Evolutionary conservation across 1,139 yeast genomes (phyloP).

Genomic region (Pichia inconspicua): DNA sequence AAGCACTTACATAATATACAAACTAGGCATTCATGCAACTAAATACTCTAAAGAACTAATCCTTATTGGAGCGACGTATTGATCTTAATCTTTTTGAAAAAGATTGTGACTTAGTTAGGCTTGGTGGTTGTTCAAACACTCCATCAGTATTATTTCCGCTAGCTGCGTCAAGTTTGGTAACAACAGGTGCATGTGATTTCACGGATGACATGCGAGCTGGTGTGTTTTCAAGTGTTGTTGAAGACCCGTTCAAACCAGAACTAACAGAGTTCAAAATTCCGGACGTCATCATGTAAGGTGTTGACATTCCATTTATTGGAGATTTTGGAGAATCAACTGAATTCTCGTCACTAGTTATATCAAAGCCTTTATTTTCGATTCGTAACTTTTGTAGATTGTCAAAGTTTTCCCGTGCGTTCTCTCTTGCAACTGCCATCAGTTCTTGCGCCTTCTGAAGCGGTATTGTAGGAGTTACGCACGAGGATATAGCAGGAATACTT

Average conservation of each 20-base stretch:
- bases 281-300: constrained; percentile 54
- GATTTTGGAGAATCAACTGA: constrained; percentile 12
- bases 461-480: constrained; percentile 91
- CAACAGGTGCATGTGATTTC: constrained; percentile 26
- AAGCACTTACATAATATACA: not conserved
- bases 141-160: not conserved
- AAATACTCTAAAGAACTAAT: not conserved
- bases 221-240: constrained; percentile 1
- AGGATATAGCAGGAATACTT: constrained; percentile 84
- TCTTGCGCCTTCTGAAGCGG: constrained; percentile 82
- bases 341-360: constrained; percentile 5
- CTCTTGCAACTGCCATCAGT: constrained; percentile 72
- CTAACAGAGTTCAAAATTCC: constrained; percentile 32
- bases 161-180: constrained; percentile 25
- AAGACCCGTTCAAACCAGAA: not conserved
- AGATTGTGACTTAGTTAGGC: constrained; percentile 17
- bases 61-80: constrained; percentile 19
- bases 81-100: constrained; percentile 25
- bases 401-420: constrained; percentile 57
- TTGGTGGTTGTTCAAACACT: constrained; percentile 4
- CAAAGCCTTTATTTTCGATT: not conserved
- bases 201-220: constrained; percentile 20
- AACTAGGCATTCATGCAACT: too few relatives aligned
- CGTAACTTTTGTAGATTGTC: constrained; percentile 36
- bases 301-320: constrained; percentile 40